phyloP scores from a whole-genome alignment of 208 protist species.

The Leishmania braziliensis region DNA sequence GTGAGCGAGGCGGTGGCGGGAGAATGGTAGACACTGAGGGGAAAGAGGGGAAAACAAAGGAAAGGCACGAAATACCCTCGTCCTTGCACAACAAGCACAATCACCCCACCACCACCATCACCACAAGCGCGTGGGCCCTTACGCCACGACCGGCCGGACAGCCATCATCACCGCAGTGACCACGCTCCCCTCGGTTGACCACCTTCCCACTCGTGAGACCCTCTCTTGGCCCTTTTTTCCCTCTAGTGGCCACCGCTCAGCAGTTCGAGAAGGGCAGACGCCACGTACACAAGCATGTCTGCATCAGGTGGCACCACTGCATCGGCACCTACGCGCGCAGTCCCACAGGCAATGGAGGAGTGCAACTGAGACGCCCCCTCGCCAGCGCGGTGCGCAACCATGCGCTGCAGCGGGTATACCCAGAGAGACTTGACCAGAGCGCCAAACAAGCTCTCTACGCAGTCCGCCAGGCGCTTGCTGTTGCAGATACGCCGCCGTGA shows the following conservation, averaged over 20 bases:
- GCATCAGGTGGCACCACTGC: slow-evolving; percentile 5
- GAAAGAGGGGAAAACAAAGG: not conserved
- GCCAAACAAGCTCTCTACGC: slow-evolving; percentile 57
- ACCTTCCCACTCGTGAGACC: too few relatives aligned
- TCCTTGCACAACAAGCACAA: too few relatives aligned
- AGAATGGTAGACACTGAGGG: not conserved
- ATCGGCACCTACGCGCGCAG: too few relatives aligned
- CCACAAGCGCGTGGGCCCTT: too few relatives aligned
- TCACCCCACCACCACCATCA: too few relatives aligned
- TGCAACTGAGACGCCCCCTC: not conserved
- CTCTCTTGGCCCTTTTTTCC: too few relatives aligned
- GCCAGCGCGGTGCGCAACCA: not conserved
- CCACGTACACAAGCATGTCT: slow-evolving; percentile 19
- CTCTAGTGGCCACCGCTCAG: not conserved
- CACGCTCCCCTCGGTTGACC: too few relatives aligned
- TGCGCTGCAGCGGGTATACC: slow-evolving; percentile 33
- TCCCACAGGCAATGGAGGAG: not conserved
- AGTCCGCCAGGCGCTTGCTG: slow-evolving; percentile 49
- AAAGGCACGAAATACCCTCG: not conserved
- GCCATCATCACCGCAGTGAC: too few relatives aligned
- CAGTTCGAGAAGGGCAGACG: slow-evolving; percentile 31
- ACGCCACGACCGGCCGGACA: too few relatives aligned
- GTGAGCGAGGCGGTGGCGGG: too few relatives aligned
- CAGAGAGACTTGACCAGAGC: slow-evolving; percentile 49
- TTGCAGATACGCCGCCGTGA: slow-evolving; percentile 27